Evolutionary conservation across 176 grass and related monocot genomes (phyloP).

Genomic region (Lolium multiflorum): DNA sequence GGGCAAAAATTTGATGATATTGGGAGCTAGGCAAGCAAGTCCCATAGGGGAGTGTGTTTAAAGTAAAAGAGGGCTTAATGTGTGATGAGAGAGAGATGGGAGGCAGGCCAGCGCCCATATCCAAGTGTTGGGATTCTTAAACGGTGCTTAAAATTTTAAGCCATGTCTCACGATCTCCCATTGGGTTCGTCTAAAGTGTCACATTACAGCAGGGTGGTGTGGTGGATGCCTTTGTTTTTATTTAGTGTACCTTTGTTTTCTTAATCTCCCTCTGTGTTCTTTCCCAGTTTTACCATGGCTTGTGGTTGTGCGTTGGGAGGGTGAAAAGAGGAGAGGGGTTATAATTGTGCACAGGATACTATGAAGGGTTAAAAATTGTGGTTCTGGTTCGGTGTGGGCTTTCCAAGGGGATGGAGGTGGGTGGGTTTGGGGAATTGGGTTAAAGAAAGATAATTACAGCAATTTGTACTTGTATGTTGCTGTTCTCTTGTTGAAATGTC

Average conservation of each 20-base stretch:
- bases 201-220: constrained; percentile 17
- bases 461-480: constrained; percentile 34
- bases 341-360: constrained; percentile 34
- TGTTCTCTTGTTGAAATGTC: constrained; percentile 31
- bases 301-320: background rate
- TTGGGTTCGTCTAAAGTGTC: constrained; percentile 44
- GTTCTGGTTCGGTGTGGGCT: constrained; percentile 39
- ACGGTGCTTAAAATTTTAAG: constrained; percentile 50
- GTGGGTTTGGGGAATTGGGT: constrained; percentile 69
- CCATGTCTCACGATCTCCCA: background rate
- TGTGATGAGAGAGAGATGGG: constrained; percentile 28
- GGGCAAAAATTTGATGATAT: constrained; percentile 71
- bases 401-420: constrained; percentile 65
- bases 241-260: constrained; percentile 42
- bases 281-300: constrained; percentile 31
- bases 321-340: constrained; percentile 33
- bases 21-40: constrained; percentile 59
- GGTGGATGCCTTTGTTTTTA: constrained; percentile 50
- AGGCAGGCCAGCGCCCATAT: constrained; percentile 50
- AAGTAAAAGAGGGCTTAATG: constrained; percentile 82
- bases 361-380: constrained; percentile 35
- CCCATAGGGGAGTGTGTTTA: constrained; percentile 72
- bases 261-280: background rate
- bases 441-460: constrained; percentile 31
- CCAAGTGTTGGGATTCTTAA: constrained; percentile 94